Conservation (phyloP, 139 green algal genomes). For the Diplosphaera chodatii region DNA sequence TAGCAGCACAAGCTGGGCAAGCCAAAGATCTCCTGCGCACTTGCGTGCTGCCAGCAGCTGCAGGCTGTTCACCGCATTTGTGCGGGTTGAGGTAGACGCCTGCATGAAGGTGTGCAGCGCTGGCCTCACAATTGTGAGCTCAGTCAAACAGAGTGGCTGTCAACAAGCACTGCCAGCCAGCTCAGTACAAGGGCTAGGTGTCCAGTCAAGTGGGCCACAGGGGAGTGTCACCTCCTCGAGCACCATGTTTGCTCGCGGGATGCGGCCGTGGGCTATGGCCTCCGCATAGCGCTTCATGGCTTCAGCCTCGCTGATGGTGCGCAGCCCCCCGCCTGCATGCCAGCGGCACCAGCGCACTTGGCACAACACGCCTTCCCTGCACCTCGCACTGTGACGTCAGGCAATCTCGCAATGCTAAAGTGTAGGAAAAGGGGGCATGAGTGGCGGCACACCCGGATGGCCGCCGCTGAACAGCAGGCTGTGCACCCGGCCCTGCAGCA, state of each 20-base stretch:
- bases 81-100: background rate
- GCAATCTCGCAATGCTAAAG: too few species aligned
- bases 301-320: constrained; percentile 1
- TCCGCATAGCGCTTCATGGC: background rate
- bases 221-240: constrained; percentile 5
- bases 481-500: background rate
- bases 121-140: too few species aligned
- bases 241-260: background rate
- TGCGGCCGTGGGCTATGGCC: background rate
- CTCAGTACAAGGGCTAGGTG: too few species aligned
- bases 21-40: background rate
- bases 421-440: too few species aligned
- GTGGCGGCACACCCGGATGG: constrained; percentile 2
- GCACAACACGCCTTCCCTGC: too few species aligned
- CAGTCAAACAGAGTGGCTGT: too few species aligned
- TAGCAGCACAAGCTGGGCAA: too few species aligned
- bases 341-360: too few species aligned
- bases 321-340: background rate
- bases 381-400: too few species aligned
- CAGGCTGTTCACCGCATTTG: constrained; percentile 5
- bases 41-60: background rate
- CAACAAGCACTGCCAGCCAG: too few species aligned
- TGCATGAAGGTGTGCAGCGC: too few species aligned
- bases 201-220: too few species aligned
- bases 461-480: constrained; percentile 4